Conservation (phyloP, 2,329 filamentous ascomycete genomes). For the Cadophora malorum region DNA sequence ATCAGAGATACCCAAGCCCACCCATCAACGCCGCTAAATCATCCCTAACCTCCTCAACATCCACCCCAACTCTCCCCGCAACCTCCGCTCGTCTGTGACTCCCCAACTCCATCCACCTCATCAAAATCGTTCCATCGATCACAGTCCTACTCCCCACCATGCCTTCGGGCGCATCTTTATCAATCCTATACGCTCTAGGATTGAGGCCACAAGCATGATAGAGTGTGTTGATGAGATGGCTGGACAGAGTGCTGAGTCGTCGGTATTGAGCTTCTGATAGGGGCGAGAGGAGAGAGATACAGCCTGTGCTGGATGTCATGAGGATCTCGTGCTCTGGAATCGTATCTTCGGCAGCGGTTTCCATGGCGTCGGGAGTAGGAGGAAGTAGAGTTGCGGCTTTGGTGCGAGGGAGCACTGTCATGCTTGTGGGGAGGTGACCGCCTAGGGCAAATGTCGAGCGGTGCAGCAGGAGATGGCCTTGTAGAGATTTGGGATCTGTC, state of each 20-base stretch:
- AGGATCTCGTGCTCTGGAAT: slow-evolving; percentile 60
- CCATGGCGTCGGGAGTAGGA: slow-evolving; percentile 48
- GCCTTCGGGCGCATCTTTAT: slow-evolving; percentile 54
- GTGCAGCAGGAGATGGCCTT: slow-evolving; percentile 85
- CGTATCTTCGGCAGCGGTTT: slow-evolving; percentile 41
- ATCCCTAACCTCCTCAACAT: slow-evolving; percentile 69
- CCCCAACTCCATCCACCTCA: slow-evolving; percentile 77
- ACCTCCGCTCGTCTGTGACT: slow-evolving; percentile 76
- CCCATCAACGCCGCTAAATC: slow-evolving; percentile 70
- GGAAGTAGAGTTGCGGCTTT: slow-evolving; percentile 55
- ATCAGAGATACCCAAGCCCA: slow-evolving; percentile 64
- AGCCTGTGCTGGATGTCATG: slow-evolving; percentile 76
- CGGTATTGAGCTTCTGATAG: slow-evolving; percentile 83
- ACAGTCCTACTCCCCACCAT: slow-evolving; percentile 53
- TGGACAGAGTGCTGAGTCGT: slow-evolving; percentile 79
- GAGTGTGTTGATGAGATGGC: slow-evolving; percentile 78
- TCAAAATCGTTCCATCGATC: slow-evolving; percentile 79
- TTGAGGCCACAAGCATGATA: slow-evolving; percentile 83
- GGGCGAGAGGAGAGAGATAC: slow-evolving; percentile 77
- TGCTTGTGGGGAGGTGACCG: slow-evolving; percentile 74
- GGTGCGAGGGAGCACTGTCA: slow-evolving; percentile 77
- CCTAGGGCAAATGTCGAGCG: slow-evolving; percentile 88
- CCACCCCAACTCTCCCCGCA: slow-evolving; percentile 73
- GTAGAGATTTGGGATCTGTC: slow-evolving; percentile 88
- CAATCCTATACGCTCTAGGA: slow-evolving; percentile 77